Conservation (phyloP, 805 yeast species). For the Spathaspora passalidarum region DNA sequence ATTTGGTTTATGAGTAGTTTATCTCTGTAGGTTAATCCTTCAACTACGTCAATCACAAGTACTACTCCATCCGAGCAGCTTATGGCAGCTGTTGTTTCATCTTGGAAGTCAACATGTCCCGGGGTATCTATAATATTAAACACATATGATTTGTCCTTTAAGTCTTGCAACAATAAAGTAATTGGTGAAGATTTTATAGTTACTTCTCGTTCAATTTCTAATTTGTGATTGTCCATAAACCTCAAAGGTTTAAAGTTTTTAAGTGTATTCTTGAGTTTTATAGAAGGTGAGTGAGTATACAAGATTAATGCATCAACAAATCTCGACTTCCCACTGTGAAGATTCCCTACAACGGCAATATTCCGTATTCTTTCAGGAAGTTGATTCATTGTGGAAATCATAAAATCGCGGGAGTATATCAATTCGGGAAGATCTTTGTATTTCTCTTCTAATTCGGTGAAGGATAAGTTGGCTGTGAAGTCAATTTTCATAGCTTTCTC, state of each 20-base stretch:
- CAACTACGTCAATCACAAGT: conserved; percentile 78
- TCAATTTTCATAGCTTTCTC: conserved; percentile 24
- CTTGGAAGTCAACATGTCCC: conserved; percentile 83
- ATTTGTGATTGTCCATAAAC: conserved; percentile 67
- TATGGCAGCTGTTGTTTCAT: conserved; percentile 62
- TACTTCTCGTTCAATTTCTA: conserved; percentile 71
- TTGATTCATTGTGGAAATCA: conserved; percentile 42
- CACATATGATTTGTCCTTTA: conserved; percentile 50
- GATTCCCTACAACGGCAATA: conserved; percentile 73
- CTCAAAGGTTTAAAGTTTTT: conserved; percentile 47
- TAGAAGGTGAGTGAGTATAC: conserved; percentile 55
- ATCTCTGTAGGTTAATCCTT: conserved; percentile 68
- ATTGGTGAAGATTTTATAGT: conserved; percentile 63
- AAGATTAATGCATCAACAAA: conserved; percentile 64
- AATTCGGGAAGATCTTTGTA: conserved; percentile 52
- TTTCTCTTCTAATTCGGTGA: conserved; percentile 19
- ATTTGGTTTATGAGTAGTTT: conserved; percentile 50
- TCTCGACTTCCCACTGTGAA: conserved; percentile 85
- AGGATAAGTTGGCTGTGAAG: conserved; percentile 16
- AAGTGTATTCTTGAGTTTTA: conserved; percentile 19
- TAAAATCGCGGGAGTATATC: conserved; percentile 59
- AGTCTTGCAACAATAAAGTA: conserved; percentile 54
- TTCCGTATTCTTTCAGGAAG: conserved; percentile 69
- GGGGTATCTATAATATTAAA: conserved; percentile 81
- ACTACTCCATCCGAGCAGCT: conserved; percentile 62